A percentile compares a stretch with the other conserved stretches of the same genome.
Conservation (phyloP, 2,329 filamentous ascomycete genomes). For the Rosellinia necatrix region DNA sequence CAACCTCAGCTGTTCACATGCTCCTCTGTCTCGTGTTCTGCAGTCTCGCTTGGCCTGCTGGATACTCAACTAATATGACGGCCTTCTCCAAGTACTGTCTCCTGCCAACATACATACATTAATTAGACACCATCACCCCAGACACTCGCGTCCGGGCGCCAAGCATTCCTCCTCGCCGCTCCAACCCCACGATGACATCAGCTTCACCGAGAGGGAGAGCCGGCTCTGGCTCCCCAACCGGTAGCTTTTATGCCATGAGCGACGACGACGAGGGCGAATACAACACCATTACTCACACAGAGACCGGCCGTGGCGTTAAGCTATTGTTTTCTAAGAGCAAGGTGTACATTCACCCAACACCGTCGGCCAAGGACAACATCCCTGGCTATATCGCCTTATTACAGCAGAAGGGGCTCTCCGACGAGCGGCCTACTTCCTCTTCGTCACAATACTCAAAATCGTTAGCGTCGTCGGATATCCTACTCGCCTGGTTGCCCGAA, state of each 20-base stretch:
- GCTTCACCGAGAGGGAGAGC: slow-evolving; percentile 44
- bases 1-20: slow-evolving; percentile 20
- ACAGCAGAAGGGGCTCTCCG: slow-evolving; percentile 73
- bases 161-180: background rate
- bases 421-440: slow-evolving; percentile 49
- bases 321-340: slow-evolving; percentile 97
- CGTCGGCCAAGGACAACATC: slow-evolving; percentile 94
- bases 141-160: slow-evolving; percentile 1
- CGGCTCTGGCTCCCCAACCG: slow-evolving; percentile 74
- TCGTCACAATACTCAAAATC: slow-evolving; percentile 46
- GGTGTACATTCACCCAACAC: slow-evolving; percentile 95
- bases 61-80: background rate
- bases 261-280: slow-evolving; percentile 97
- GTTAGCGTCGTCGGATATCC: slow-evolving; percentile 69
- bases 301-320: slow-evolving; percentile 83
- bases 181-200: slow-evolving; percentile 43
- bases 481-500: slow-evolving; percentile 94
- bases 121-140: background rate
- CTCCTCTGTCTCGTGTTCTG: background rate
- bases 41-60: slow-evolving; percentile 9
- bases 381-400: slow-evolving; percentile 90
- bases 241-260: slow-evolving; percentile 92
- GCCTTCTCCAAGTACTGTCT: background rate
- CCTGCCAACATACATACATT: background rate
- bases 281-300: slow-evolving; percentile 84